Base-by-base conservation (phyloP, 2,329 filamentous ascomycete genomes). In the Fusarium marasasianum region DNA sequence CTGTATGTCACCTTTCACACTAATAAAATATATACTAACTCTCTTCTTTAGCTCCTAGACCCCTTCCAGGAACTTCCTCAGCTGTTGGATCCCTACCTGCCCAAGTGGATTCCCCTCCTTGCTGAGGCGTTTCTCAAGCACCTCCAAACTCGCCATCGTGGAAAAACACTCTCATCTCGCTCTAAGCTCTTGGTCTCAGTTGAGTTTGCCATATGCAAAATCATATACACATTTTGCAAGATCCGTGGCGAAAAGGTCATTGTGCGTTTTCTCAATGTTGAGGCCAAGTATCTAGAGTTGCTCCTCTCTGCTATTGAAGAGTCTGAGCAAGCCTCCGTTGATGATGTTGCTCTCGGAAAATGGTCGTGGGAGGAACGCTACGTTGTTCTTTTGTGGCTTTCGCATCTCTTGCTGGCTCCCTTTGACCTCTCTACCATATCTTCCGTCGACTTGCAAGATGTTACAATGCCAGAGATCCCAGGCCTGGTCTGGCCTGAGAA, bases 61-160 rank as follows among this genome's bases (percentile, higher is more conserved):
- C 91, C 93, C 5, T 99, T 98, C 77, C 96, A 98, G 86, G 95
- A 98, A 85, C 92, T 97, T 74, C 96, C 96, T 24, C 96, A 99
- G 81, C 88, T 98, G 44, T 89, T 99, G 33, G 96, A 99, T 83
- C 90, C 94, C 15, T 90, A 96, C 81, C 87, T 99, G 47, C 91
- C 93, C 57, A 88, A 84, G 72, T 91, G 97, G 82, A 86, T 98
- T 56, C 92, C 94, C 31, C 85, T 89, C 45, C 86, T 98, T 41
- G 91, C 94, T 33, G 88, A 92, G 78, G 92, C 93, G 24, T 97
- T 96, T 78, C 84, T 98, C 26, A 89, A 90, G 61, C 91, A 90
- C 77, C 83, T 95, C 14, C 84, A 84, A 72, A 83, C 81, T 55
- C 81, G 83, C 80, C 84, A 81, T 75, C 81, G 80, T 68, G 83